Conservation (phyloP, 345 rosid species). For the Dovyalis caffra region DNA sequence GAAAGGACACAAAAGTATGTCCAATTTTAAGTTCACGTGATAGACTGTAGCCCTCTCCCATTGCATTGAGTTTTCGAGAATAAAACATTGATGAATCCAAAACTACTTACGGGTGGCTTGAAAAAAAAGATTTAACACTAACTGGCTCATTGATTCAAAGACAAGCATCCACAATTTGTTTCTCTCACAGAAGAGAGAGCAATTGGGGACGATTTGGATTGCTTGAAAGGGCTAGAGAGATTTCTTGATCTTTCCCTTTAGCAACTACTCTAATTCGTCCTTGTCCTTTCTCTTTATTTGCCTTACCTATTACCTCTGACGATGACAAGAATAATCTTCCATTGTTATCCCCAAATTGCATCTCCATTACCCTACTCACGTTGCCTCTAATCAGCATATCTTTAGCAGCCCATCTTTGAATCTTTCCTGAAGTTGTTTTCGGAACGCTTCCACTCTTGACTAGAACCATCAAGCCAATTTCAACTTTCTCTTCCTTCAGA, state of each 20-base stretch:
- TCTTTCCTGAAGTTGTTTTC: slow-evolving; percentile 62
- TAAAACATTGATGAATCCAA: background rate
- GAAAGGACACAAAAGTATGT: no score
- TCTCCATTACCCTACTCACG: slow-evolving; percentile 34
- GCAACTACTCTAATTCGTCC: background rate
- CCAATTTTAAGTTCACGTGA: background rate
- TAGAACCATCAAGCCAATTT: slow-evolving; percentile 46
- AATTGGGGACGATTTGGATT: slow-evolving; percentile 10
- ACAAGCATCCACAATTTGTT: background rate
- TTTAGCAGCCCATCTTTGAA: slow-evolving; percentile 56
- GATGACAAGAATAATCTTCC: background rate
- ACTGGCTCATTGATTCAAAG: background rate
- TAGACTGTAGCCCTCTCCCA: no score
- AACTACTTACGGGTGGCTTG: background rate
- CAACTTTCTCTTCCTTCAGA: slow-evolving; percentile 33
- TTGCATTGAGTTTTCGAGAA: no score
- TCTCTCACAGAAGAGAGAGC: slow-evolving; percentile 26
- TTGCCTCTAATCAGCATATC: slow-evolving; percentile 30
- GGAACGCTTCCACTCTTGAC: slow-evolving; percentile 43
- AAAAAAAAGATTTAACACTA: background rate
- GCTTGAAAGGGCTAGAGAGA: background rate
- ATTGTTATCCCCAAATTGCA: slow-evolving; percentile 15
- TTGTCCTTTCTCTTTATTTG: slow-evolving; percentile 5
- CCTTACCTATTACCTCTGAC: background rate
- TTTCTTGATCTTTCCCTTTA: background rate